Evolutionary conservation across 129 eudicot genomes (phyloP), one percentile per base, ranked within the genome.

Genomic region (Apium graveolens): DNA sequence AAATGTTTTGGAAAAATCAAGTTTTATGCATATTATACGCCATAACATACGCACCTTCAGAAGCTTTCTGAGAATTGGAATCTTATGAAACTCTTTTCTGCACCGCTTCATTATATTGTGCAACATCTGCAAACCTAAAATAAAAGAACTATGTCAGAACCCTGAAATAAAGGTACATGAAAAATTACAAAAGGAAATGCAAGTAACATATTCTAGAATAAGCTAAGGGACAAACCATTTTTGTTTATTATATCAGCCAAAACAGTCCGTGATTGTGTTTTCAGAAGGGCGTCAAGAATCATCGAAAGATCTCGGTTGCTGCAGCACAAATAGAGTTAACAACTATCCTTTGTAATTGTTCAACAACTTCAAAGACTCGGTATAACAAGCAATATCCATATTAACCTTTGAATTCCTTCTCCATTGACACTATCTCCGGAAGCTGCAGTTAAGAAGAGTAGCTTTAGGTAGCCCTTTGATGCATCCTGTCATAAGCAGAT

Each of bases 261-360:
- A 86, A 95, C 97, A 32, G 88, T 83, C 42, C 91, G 87, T 35
- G 98, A 91, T 82, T 88, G 92, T 60, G 98, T 95, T 89, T 87
- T 87, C 78, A 91, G 81, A 69, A 95, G 90, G 48, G 97, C 98
- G 73, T 87, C 98, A 81, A 91, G 87, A 79, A 95, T 91, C 97
- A 95, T 95, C 68, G 98, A 95, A 82, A 91, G 97, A 80, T 95
- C 96, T 77, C 97, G 86, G 85, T 88, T 95, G 84, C 98, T 95
- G 88, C 81, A 90, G 83, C 37, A 72, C 21, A 43, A 31, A 42
- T 9, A 78, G 48, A 77, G 45, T 34, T 43, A 78, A 41, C 5
- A 38, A 76, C n/a, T 29, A 37, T 11, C 71, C 26, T 35, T 55
- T 7, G 16, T 57, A 76, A 3, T 31, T 53, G 70, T 57, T 76